These are phyloP conservation scores for Nemania sp. DNA, from an alignment of 2,329 filamentous ascomycete species.

Conservation along the genomic window DNA sequence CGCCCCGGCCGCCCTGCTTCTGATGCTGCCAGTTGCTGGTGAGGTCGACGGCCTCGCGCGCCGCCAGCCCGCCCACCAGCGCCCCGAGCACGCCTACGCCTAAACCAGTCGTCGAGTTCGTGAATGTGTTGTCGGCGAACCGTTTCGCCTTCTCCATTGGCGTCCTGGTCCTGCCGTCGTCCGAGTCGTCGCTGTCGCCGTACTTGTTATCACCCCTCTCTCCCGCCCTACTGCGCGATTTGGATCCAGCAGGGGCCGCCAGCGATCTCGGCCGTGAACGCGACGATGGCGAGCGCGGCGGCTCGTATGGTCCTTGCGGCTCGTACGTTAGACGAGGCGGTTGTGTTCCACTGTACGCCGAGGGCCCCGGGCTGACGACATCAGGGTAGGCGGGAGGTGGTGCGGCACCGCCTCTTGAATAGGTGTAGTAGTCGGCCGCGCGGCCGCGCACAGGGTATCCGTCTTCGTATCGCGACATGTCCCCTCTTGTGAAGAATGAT, in stretches of 20 bases:
- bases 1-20: too few relatives aligned
- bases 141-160: slow-evolving; percentile 47
- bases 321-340: slow-evolving; percentile 43
- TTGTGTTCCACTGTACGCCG: slow-evolving; percentile 27
- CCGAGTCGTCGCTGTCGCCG: slow-evolving; percentile 35
- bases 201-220: slow-evolving; percentile 19
- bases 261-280: slow-evolving; percentile 36
- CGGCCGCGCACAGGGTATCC: slow-evolving; percentile 26
- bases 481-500: slow-evolving; percentile 2
- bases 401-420: slow-evolving; percentile 17
- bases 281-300: slow-evolving; percentile 27
- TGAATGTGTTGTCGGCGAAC: slow-evolving; percentile 52
- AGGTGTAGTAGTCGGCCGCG: slow-evolving; percentile 27
- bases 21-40: slow-evolving; percentile 38
- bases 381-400: slow-evolving; percentile 6
- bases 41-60: slow-evolving; percentile 51
- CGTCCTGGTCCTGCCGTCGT: slow-evolving; percentile 33
- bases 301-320: slow-evolving; percentile 44
- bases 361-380: slow-evolving; percentile 26
- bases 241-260: slow-evolving; percentile 30
- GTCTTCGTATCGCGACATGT: slow-evolving; percentile 37
- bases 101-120: slow-evolving; percentile 51
- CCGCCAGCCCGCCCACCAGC: slow-evolving; percentile 58
- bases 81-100: slow-evolving; percentile 57
- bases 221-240: slow-evolving; percentile 17